These are phyloP conservation scores for Cyberlindnera japonica DNA, from an alignment of 805 yeast genomes.

Conservation along the genomic window DNA sequence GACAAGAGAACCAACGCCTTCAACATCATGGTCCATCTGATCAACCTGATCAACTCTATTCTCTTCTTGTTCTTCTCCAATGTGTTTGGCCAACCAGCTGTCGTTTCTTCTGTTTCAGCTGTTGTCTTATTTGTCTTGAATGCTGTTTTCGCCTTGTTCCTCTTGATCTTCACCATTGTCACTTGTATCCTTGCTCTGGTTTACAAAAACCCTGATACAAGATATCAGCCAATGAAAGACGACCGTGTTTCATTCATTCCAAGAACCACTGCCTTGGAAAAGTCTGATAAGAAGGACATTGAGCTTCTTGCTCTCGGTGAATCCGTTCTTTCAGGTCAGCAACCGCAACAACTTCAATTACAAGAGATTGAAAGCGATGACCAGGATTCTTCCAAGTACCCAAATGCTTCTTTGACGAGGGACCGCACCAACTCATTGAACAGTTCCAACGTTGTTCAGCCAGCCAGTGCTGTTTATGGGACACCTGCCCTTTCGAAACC, in stretches of 20 bases:
- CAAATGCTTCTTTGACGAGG: conserved; percentile 17
- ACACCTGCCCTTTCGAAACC: conserved; percentile 19
- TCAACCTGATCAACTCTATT: conserved; percentile 76
- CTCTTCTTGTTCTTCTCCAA: conserved; percentile 88
- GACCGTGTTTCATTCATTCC: conserved; percentile 96
- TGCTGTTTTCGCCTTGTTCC: conserved; percentile 80
- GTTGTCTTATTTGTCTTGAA: conserved; percentile 84
- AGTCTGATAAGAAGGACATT: conserved; percentile 27
- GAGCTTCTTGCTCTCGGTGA: conserved; percentile 29
- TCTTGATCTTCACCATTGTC: conserved; percentile 80
- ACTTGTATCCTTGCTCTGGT: conserved; percentile 82
- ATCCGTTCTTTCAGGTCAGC: conserved; percentile 28
- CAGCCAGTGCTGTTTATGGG: conserved; percentile 28
- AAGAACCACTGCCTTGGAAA: conserved; percentile 34
- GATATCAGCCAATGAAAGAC: conserved; percentile 95
- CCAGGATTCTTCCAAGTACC: conserved; percentile 14
- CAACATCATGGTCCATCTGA: conserved; percentile 79
- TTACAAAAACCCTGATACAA: conserved; percentile 89
- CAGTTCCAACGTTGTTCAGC: conserved; percentile 19
- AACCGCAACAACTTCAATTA: conserved; percentile 23
- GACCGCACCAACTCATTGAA: conserved; percentile 21
- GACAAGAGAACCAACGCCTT: conserved; percentile 93
- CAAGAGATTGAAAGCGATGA: conserved; percentile 15
- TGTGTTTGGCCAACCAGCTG: conserved; percentile 75
- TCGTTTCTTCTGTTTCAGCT: conserved; percentile 90